Conservation (phyloP, 305 asterid species). For the Fraxinus sp. region DNA sequence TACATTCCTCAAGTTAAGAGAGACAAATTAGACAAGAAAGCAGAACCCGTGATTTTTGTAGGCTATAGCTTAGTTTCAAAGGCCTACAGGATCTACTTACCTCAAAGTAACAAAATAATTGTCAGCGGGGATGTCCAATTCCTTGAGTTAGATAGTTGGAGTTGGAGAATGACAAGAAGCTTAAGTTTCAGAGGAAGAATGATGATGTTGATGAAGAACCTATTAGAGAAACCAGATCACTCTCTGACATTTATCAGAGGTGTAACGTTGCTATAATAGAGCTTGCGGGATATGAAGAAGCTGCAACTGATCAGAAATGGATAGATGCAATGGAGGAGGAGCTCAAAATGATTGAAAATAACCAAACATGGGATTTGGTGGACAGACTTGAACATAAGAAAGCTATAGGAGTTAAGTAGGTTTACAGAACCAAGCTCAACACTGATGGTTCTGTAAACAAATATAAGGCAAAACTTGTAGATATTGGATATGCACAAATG, state of each 20-base stretch:
- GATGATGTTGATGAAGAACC: neutral
- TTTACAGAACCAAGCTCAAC: neutral
- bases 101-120: neutral
- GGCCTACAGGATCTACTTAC: neutral
- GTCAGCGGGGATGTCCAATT: slow-evolving; percentile 4
- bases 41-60: no score
- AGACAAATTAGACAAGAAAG: no score
- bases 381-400: neutral
- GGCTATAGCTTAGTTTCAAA: neutral
- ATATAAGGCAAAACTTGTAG: neutral
- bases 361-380: neutral
- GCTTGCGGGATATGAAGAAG: neutral
- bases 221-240: slow-evolving; percentile 1
- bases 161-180: neutral
- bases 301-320: neutral
- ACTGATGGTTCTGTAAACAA: neutral
- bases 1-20: no score
- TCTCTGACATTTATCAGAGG: neutral
- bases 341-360: neutral
- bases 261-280: neutral
- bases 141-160: neutral
- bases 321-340: neutral
- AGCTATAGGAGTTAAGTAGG: neutral
- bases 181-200: neutral
- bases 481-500: neutral